Base-by-base conservation (phyloP, 495 filamentous ascomycete species). In the Penicillium goetzii region DNA sequence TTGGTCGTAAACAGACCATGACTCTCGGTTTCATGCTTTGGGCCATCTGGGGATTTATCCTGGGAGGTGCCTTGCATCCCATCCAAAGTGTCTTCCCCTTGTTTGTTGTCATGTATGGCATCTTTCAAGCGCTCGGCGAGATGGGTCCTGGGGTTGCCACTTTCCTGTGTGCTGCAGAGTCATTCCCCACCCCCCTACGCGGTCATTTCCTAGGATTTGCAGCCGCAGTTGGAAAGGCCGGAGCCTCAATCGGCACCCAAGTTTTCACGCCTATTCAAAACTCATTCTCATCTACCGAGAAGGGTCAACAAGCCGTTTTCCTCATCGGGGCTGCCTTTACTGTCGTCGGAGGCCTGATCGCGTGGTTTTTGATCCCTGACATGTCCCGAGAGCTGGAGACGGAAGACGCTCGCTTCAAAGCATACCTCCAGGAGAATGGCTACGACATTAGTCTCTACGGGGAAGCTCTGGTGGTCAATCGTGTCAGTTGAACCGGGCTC, bases 91-190 rank as follows among this genome's bases (percentile, higher is more conserved):
- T 81, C 9, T 80, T 83, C 40, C 76, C 81, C 0, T 72, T 85
- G 7, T 85, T 86, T 53, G 69, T 86, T 0, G 74, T 84, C 9
- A 73, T 85, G 52, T 85, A 84, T 61, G 81, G 81, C 8, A 76
- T 84, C 45, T 83, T 84, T 66, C 71, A 79, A 33, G 71, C 76
- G 0, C 69, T 82, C 1, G 77, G 80, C 3, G 78, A 81, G 55
- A 78, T 83, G 72, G 81, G 82, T 0, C 82, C 82, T 3, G 82
- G 80, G 0, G 80, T 78, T 15, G 71, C 77, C 3, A 81, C 74
- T 19, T 81, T 83, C 58, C 71, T 81, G 26, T 79, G 73, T 38
- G 73, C 74, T 5, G 73, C 77, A 0, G 81, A 85, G 49, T 81
- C 76, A 0, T 84, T 85, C 60, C 81, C 81, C 1, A 85, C 81